Conservation (phyloP, 441 rosid species). For the Capsella rubella region DNA sequence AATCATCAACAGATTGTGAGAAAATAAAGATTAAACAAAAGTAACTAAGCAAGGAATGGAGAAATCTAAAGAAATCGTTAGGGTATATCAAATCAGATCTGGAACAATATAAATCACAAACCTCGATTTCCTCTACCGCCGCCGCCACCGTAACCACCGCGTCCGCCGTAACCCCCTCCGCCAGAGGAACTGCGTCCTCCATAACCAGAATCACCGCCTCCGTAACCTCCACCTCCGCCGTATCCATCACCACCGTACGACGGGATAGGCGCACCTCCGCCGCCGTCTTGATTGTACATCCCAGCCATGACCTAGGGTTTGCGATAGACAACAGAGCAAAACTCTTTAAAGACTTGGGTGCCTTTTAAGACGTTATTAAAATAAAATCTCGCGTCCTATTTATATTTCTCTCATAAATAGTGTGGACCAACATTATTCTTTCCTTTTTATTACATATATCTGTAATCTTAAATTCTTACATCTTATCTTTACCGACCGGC, state of each 20-base stretch:
- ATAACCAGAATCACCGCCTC: slow-evolving; percentile 50
- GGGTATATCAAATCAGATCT: slow-evolving; percentile 12
- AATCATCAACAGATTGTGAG: slow-evolving; percentile 11
- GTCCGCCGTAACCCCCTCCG: slow-evolving; percentile 55
- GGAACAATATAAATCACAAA: slow-evolving; percentile 26
- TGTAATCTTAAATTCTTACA: not conserved
- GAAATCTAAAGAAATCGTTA: slow-evolving; percentile 2
- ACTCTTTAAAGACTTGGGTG: slow-evolving; percentile 19
- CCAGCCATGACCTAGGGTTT: slow-evolving; percentile 66
- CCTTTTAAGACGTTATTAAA: not conserved
- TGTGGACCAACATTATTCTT: not conserved
- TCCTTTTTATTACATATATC: slow-evolving; percentile 9
- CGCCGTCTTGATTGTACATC: slow-evolving; percentile 70
- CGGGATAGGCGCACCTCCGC: slow-evolving; percentile 58
- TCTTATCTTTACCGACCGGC: slow-evolving; percentile 34
- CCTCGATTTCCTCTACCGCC: slow-evolving; percentile 76
- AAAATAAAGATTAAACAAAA: not conserved
- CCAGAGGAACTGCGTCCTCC: slow-evolving; percentile 53
- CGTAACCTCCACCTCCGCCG: slow-evolving; percentile 48
- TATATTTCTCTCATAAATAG: slow-evolving; percentile 11
- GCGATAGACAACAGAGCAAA: slow-evolving; percentile 28
- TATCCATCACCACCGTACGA: slow-evolving; percentile 50
- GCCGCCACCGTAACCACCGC: slow-evolving; percentile 55
- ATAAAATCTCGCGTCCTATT: slow-evolving; percentile 20
- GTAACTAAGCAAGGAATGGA: not conserved